A percentile compares a stretch with the other conserved stretches of the same genome.
Conservation (phyloP, 176 grass and related monocot genomes). For the Coix lacrymajobi region DNA sequence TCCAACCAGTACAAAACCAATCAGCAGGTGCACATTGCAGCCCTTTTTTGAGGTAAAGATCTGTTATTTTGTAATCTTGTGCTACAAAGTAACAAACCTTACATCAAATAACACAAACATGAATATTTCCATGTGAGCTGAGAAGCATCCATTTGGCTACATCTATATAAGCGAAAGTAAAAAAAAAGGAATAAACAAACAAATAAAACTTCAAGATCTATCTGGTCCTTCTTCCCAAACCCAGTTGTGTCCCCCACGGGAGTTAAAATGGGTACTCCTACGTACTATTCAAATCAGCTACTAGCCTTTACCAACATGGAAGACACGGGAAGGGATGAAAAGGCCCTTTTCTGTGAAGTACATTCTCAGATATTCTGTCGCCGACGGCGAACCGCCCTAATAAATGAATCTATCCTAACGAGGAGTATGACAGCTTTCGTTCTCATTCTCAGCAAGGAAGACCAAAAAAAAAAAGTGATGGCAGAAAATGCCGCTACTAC, state of each 20-base stretch:
- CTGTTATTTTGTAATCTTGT: neutral
- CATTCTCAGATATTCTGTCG: neutral
- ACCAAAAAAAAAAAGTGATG: neutral
- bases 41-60: neutral
- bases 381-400: neutral
- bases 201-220: neutral
- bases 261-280: neutral
- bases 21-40: neutral
- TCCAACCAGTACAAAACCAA: neutral
- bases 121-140: neutral
- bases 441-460: neutral
- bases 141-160: neutral
- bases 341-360: neutral
- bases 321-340: neutral
- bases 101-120: neutral
- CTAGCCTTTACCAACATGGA: neutral
- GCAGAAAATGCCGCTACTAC: neutral
- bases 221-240: neutral
- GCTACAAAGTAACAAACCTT: neutral
- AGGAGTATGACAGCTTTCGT: neutral
- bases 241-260: neutral
- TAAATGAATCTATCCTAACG: neutral
- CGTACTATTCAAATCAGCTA: slow-evolving; percentile 1
- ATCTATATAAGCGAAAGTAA: neutral
- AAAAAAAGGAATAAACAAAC: neutral